A percentile compares a stretch with the other conserved stretches of the same genome.
phyloP scores from a whole-genome alignment of 2,329 filamentous ascomycete genomes.

The Lomentospora prolificans region DNA sequence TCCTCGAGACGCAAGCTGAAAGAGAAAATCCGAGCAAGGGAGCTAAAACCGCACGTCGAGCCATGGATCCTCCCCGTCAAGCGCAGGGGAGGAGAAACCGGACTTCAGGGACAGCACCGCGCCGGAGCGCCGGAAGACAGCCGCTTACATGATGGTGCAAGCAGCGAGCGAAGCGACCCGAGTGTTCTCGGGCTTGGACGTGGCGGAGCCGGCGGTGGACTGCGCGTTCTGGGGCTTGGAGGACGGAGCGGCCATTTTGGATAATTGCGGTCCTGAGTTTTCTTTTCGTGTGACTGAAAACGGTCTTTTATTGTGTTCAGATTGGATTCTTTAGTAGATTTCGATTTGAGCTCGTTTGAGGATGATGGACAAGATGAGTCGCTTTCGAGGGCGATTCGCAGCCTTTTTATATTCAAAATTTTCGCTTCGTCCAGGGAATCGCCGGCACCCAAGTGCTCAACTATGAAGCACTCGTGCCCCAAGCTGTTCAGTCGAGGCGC shows the following conservation, averaged over 20 bases:
- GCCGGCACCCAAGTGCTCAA: too few species aligned
- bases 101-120: too few species aligned
- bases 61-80: too few species aligned
- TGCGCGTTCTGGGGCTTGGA: constrained; percentile 18
- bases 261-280: constrained; percentile 19
- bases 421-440: neutral
- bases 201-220: constrained; percentile 20
- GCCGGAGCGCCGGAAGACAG: too few species aligned
- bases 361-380: neutral
- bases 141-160: constrained; percentile 17
- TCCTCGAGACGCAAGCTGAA: too few species aligned
- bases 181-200: constrained; percentile 18
- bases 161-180: constrained; percentile 14
- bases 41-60: too few species aligned
- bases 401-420: neutral
- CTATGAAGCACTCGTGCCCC: too few species aligned
- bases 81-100: too few species aligned
- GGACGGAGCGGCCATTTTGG: constrained; percentile 11
- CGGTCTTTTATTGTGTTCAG: constrained; percentile 15
- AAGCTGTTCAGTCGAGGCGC: too few species aligned
- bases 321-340: constrained; percentile 10
- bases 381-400: neutral
- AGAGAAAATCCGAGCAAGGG: too few species aligned
- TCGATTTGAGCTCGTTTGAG: neutral
- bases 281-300: constrained; percentile 17